Evolutionary conservation across 2,329 filamentous ascomycete species (phyloP).

Genomic region (Epichloe bromicola): DNA sequence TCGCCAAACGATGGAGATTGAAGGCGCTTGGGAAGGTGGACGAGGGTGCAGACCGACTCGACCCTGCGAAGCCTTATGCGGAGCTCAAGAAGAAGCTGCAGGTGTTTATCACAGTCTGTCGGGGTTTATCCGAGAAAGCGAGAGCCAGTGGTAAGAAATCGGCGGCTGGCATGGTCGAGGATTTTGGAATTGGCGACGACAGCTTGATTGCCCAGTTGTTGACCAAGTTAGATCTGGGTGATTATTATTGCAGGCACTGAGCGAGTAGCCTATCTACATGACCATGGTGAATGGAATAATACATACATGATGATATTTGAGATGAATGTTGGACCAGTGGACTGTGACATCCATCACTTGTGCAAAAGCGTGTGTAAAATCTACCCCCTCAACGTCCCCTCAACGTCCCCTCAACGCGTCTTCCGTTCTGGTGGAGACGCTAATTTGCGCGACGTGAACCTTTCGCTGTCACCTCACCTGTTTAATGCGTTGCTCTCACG

Average conservation of each 20-base stretch:
- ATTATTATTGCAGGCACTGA: slow-evolving; percentile 40
- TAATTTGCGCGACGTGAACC: background rate
- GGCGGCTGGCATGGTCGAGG: slow-evolving; percentile 10
- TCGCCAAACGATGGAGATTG: slow-evolving; percentile 42
- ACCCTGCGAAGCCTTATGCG: slow-evolving; percentile 39
- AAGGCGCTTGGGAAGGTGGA: slow-evolving; percentile 20
- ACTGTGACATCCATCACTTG: too few species aligned
- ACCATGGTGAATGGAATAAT: background rate
- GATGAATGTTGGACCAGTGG: too few species aligned
- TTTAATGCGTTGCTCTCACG: too few species aligned
- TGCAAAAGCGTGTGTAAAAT: background rate
- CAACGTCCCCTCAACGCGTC: too few species aligned
- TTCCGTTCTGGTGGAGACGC: background rate
- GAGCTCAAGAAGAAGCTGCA: slow-evolving; percentile 59
- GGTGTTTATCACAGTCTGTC: slow-evolving; percentile 62
- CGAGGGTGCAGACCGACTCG: slow-evolving; percentile 6
- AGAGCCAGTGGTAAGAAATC: slow-evolving; percentile 18
- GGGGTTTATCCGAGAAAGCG: slow-evolving; percentile 52
- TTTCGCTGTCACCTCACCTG: background rate
- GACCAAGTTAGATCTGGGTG: slow-evolving; percentile 56
- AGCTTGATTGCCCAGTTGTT: slow-evolving; percentile 57
- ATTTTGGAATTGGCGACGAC: slow-evolving; percentile 27
- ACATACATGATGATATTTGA: too few species aligned
- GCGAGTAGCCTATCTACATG: background rate
- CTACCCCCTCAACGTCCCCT: background rate